Base-by-base conservation (phyloP, 169 alveolate genomes). In the Babesia gibsoni region DNA sequence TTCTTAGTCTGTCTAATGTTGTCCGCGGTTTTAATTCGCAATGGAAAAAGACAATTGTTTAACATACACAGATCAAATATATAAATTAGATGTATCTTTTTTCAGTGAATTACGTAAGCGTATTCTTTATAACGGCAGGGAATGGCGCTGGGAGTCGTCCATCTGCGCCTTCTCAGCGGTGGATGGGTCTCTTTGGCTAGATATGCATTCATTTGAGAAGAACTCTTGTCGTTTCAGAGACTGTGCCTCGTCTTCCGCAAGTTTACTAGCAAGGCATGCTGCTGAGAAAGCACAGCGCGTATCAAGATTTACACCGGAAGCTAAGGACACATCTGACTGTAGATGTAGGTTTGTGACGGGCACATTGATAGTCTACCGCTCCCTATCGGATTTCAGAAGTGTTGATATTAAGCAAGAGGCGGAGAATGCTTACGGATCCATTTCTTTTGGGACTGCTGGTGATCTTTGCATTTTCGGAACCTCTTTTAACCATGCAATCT, bases 121-220 rank as follows among this genome's bases (percentile, higher is more conserved):
- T 9, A 57, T 50, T 6, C 57, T 78, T 14, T 16, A 32, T 7
- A 39, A 50, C n/a, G 58, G 27, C 32, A 23, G 56, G 5, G 32
- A 10, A 12, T 25, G 52, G 49, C 59, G 57, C 10, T n/a, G 35
- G 59, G 74, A 52, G 58, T 27, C 57, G 45, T 10, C 39, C 16
- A 49, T 78, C 45, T 43, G 49, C 50, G 78, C 82, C 32, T 49
- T 75, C 20, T 52, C 59, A 16, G 52, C 54, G 41, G 57, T 54
- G 18, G 77, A 78, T 36, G 87, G 87, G 9, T 37, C 75, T 5
- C 33, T 78, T n/a, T 37, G 61, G 68, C 65, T 78, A 27, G 82
- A 78, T 66, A 42, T 8, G 56, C 12, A 23, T 30, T 78, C 87
- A 2, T 78, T 78, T 57, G 75, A 61, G 35, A 35, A 57, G 6